Conservation (phyloP, 2,329 filamentous ascomycete genomes). For the Aschersonia sp. region DNA sequence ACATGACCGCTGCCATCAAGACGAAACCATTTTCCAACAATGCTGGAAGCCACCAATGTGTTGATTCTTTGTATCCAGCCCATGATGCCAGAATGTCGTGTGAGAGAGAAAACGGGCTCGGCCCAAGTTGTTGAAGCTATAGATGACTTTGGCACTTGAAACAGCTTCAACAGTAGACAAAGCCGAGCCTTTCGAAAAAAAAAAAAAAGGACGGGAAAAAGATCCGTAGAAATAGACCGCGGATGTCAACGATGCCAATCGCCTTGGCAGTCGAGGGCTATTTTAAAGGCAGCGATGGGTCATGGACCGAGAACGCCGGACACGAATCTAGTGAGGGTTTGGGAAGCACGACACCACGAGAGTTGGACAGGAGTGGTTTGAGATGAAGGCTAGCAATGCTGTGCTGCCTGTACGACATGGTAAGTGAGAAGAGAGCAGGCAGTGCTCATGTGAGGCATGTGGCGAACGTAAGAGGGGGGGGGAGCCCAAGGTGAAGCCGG, state of each 20-base stretch:
- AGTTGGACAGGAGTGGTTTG: background rate
- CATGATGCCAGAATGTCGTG: constrained; percentile 16
- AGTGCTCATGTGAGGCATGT: background rate
- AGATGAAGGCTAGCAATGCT: background rate
- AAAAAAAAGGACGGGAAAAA: background rate
- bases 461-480: background rate
- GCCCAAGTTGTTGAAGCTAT: too few relatives aligned
- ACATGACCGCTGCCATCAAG: constrained; percentile 75
- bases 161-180: too few relatives aligned
- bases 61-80: constrained; percentile 37
- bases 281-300: background rate
- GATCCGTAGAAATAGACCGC: too few relatives aligned
- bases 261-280: background rate
- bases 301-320: background rate
- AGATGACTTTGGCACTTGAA: too few relatives aligned
- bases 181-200: background rate
- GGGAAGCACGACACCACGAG: background rate
- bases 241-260: too few relatives aligned
- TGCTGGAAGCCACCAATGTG: constrained; percentile 44
- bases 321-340: background rate
- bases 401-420: background rate
- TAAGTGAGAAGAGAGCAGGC: background rate
- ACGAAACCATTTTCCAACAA: constrained; percentile 60
- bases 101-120: background rate
- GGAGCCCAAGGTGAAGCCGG: background rate